These are phyloP conservation scores for Kluyveromyces sp. DNA, from an alignment of 1,139 yeast genomes.

Conservation along the genomic window DNA sequence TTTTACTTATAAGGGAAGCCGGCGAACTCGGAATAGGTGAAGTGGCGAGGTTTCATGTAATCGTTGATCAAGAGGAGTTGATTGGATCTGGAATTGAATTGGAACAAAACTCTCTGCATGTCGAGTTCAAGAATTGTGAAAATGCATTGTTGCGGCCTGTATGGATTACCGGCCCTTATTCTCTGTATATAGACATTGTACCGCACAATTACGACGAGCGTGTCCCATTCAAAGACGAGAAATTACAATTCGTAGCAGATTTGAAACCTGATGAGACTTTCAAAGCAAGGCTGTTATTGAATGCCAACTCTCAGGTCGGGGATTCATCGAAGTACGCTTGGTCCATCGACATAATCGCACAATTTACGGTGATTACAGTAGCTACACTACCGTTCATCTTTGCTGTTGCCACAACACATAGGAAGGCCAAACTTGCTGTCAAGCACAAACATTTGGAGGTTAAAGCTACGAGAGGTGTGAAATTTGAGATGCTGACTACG, in stretches of 20 bases:
- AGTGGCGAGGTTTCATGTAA: conserved; percentile 23
- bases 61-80: conserved; percentile 16
- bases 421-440: conserved; percentile 14
- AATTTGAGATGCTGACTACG: conserved; percentile 40
- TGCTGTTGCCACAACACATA: conserved; percentile 25
- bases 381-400: conserved; percentile 33
- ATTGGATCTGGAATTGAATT: conserved; percentile 12
- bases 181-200: conserved; percentile 51
- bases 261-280: conserved; percentile 54
- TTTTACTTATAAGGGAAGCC: conserved; percentile 20
- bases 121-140: conserved; percentile 48
- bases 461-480: conserved; percentile 20
- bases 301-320: conserved; percentile 36
- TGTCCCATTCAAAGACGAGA: conserved; percentile 33
- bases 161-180: conserved; percentile 55
- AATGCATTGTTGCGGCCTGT: conserved; percentile 46
- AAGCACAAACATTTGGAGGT: conserved; percentile 1
- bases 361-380: conserved; percentile 39
- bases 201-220: conserved; percentile 43
- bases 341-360: conserved; percentile 53
- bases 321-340: conserved; percentile 37
- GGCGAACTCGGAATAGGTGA: conserved; percentile 27
- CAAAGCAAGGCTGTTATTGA: conserved; percentile 41
- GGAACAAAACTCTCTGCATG: conserved; percentile 18
- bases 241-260: conserved; percentile 33